Evolutionary conservation across 768 basidiomycete genomes (phyloP).

Genomic region (Grammothele lineata): DNA sequence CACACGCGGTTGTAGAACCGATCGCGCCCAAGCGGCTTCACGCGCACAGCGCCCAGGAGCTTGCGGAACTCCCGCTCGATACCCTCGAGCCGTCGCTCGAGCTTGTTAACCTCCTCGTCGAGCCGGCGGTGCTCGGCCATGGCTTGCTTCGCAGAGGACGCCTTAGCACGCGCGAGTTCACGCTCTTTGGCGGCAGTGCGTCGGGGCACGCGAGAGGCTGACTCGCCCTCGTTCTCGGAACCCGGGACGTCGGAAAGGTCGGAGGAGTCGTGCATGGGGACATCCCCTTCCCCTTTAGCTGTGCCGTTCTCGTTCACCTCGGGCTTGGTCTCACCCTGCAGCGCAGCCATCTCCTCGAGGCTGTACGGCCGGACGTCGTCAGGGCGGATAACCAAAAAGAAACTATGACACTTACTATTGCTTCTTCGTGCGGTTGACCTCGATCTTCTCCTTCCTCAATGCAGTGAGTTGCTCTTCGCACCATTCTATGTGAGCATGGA

Average conservation of each 20-base stretch:
- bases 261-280: constrained; percentile 59
- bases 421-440: constrained; percentile 87
- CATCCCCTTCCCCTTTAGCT: constrained; percentile 43
- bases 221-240: constrained; percentile 44
- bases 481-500: constrained; percentile 86
- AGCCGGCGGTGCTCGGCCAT: constrained; percentile 78
- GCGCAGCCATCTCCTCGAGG: constrained; percentile 67
- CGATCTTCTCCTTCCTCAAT: constrained; percentile 91
- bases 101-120: constrained; percentile 83
- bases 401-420: constrained; percentile 61
- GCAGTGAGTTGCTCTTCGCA: constrained; percentile 90
- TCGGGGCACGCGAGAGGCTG: constrained; percentile 35
- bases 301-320: constrained; percentile 36
- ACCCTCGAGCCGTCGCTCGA: constrained; percentile 75
- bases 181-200: constrained; percentile 68
- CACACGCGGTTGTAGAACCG: constrained; percentile 93
- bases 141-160: constrained; percentile 76
- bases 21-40: constrained; percentile 87
- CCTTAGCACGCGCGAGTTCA: constrained; percentile 73
- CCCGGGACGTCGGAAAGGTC: constrained; percentile 68
- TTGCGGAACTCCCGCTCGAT: constrained; percentile 95
- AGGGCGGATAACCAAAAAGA: too few species aligned
- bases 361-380: constrained; percentile 32
- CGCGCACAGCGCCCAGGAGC: constrained; percentile 76
- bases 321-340: constrained; percentile 47